Base-by-base conservation (phyloP, 177 flowering plant species). In the Vitis hybrid region DNA sequence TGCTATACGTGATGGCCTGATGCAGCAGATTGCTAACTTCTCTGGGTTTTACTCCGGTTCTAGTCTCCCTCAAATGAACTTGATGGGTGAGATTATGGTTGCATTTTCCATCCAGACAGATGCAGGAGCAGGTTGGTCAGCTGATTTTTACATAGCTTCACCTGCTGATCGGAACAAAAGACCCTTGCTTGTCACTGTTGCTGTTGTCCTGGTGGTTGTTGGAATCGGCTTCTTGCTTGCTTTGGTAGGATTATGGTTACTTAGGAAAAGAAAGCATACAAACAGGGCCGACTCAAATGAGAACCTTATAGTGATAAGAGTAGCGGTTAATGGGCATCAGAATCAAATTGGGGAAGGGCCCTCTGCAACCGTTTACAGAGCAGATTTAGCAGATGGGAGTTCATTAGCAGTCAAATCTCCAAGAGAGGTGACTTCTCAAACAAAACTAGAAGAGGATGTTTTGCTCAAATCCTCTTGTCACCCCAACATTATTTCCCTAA, bases 81-180 rank as follows among this genome's bases (percentile, higher is more conserved):
- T 74, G 63, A 78, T 73, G 45, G 78, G 77, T 17, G 52, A 70
- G 58, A 75, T 78, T 4, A 68, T 8, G 56, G 56, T 78, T 1
- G 4, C 50, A 23, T 78, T 71, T 45, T 3, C 66, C 13, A 78
- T 70, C 48, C 73, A 66, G 60, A 74, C 81, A 48, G 75, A 70
- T 11, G 51, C 60, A 60, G 75, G 78, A 32, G 71, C 66, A 18
- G 81, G 78, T 39, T 78, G 78, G 73, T 71, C 78, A 21, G 78
- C 78, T 56, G 61, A 51, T 1, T 74, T 62, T 45, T 55, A 74
- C 64, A 74, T 78, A 23, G 58, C 75, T 30, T 74, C 78, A 10
- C 81, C 78, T 0, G 62, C 34, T 12, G 58, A 54, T 51, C 54
- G 23, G 15, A 17, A 12, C 23, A 65, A 58, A 32, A 2, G 23